Base-by-base conservation (phyloP, 306 rosid species). In the Astragalus glycyphyllos region DNA sequence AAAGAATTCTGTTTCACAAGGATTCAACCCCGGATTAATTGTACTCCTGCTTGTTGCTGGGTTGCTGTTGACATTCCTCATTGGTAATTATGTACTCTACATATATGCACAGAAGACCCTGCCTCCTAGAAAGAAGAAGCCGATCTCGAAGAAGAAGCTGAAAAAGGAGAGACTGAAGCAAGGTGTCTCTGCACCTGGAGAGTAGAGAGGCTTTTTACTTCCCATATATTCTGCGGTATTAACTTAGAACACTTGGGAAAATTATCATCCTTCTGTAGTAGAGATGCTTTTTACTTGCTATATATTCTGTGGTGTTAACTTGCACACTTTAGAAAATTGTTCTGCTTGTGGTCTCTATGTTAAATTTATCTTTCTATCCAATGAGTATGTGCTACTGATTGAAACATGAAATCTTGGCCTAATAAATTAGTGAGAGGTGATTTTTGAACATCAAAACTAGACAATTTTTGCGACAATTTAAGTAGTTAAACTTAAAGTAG, bases 161-260 rank as follows among this genome's bases (percentile, higher is more conserved):
- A 91, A 80, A 69, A 95, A 11, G 82, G 99, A 95, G 81, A 87
- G 86, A 77, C 86, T 95, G 88, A 95, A 81, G 91, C 97, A 95
- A 84, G 99, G 99, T 4, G 83, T 91, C 64, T 91, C 99, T 71
- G 97, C 96, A 58, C 99, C 99, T 8, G 99, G 99, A 77, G 99
- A 95, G 81, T 95, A 85, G 80, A 61, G 51, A 54, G 38, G 51
- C 61, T 51, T 44, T 71, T 58, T 54, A 77, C 56, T 7, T 9
- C 66, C 45, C 65, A 26, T 26, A 26, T 23, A 41, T 66, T 62
- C 69, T 73, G 47, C 70, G 74, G 75, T 64, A 71, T 63, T 26
- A 2, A 26, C 31, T 26, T 26, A 26, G 3, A 26, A 26, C 31
- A 26, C 4, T 26, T 26, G 1, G 3, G 31, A 26, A 26, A 26